A percentile compares a stretch with the other conserved stretches of the same genome.
Conservation (phyloP, 306 rosid species). For the Leucaena leucocephala region DNA sequence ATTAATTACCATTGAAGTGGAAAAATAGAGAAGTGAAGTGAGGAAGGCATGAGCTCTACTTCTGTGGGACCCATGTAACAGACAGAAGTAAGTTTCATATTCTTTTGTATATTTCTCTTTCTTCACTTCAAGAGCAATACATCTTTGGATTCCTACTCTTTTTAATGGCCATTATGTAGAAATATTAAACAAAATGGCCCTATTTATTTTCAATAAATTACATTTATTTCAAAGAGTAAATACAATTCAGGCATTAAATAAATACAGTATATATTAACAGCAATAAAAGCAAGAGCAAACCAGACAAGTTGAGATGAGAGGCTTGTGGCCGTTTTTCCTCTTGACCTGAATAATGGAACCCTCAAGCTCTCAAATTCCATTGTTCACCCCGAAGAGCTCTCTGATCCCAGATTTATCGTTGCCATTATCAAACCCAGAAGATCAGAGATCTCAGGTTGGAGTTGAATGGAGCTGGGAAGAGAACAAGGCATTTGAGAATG, state of each 20-base stretch:
- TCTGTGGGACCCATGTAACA: too few relatives aligned
- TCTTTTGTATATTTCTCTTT: too few relatives aligned
- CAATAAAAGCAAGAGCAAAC: not conserved
- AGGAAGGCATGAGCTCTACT: too few relatives aligned
- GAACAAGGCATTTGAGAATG: constrained; percentile 15
- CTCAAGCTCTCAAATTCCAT: not conserved
- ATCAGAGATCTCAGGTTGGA: not conserved
- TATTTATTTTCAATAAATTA: too few relatives aligned
- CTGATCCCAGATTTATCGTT: not conserved
- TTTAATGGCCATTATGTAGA: too few relatives aligned
- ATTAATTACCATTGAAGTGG: too few relatives aligned
- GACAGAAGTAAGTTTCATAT: too few relatives aligned
- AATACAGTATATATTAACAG: too few relatives aligned
- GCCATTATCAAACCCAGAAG: not conserved
- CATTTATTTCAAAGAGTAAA: not conserved
- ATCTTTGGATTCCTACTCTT: too few relatives aligned
- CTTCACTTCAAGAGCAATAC: too few relatives aligned
- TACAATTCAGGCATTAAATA: not conserved
- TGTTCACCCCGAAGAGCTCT: not conserved
- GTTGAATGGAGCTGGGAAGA: constrained; percentile 2
- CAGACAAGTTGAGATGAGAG: not conserved
- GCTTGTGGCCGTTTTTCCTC: not conserved
- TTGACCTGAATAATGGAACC: not conserved
- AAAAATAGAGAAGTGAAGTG: too few relatives aligned
- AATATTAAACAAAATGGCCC: too few relatives aligned